phyloP scores from a whole-genome alignment of 495 filamentous ascomycete species.

The Pyronema omphalodes region DNA sequence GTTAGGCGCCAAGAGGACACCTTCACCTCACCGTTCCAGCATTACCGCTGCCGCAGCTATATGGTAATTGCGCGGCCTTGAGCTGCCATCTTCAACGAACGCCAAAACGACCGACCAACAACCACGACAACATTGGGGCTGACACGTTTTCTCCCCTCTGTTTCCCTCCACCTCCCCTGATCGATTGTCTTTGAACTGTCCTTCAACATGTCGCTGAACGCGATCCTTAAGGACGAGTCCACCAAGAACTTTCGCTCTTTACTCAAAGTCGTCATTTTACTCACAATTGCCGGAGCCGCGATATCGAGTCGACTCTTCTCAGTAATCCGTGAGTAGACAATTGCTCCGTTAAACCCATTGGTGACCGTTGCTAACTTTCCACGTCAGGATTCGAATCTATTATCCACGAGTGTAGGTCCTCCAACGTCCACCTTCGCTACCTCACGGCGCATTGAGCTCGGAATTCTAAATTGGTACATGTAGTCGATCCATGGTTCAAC shows the following conservation, averaged over 20 bases:
- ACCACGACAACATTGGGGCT: background rate
- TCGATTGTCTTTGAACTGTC: background rate
- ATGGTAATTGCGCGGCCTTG: background rate
- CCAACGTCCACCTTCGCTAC: background rate
- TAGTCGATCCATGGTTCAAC: slow-evolving; percentile 99
- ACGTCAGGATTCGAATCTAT: slow-evolving; percentile 85
- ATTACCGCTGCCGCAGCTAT: background rate
- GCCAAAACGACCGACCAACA: background rate
- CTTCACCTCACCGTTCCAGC: slow-evolving; percentile 15
- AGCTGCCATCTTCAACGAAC: background rate
- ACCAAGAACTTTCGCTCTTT: slow-evolving; percentile 64
- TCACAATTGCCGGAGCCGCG: slow-evolving; percentile 79
- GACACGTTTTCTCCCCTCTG: background rate
- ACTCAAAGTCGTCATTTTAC: slow-evolving; percentile 79
- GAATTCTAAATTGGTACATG: background rate
- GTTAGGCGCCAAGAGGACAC: slow-evolving; percentile 18
- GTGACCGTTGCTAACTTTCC: background rate
- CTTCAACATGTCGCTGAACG: slow-evolving; percentile 26
- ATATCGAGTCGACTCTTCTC: slow-evolving; percentile 91
- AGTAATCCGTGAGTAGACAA: slow-evolving; percentile 64
- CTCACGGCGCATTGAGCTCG: background rate
- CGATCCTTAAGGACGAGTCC: slow-evolving; percentile 47
- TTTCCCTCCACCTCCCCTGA: background rate
- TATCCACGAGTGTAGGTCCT: slow-evolving; percentile 87
- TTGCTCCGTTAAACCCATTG: background rate